Conservation (phyloP, 352 stramenopile species). For the Phytopythium litorale region DNA sequence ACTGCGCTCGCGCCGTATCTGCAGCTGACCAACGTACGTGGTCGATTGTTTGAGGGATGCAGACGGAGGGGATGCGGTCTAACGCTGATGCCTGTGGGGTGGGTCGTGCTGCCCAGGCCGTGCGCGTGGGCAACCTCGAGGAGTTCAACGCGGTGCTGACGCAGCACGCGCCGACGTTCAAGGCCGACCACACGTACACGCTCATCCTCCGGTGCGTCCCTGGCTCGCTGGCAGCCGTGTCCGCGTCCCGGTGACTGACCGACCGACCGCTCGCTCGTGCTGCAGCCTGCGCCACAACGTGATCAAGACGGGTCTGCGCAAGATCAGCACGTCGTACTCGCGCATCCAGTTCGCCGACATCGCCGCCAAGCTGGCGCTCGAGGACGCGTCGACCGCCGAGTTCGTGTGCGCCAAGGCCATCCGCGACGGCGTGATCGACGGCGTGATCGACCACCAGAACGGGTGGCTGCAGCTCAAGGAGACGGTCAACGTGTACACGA, state of each 20-base stretch:
- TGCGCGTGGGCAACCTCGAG: conserved; percentile 94
- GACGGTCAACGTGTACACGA: conserved; percentile 88
- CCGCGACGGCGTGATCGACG: conserved; percentile 97
- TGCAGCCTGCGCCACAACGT: conserved; percentile 95
- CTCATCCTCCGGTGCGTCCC: conserved; percentile 90
- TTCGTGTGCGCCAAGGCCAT: conserved; percentile 99
- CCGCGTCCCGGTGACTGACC: conserved; percentile 2
- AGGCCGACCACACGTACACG: conserved; percentile 94
- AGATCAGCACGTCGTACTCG: conserved; percentile 96
- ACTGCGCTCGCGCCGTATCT: conserved; percentile 93
- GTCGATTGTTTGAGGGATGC: not conserved
- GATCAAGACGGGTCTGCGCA: conserved; percentile 97
- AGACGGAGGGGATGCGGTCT: not conserved
- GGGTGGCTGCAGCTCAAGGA: conserved; percentile 91
- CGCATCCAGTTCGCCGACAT: conserved; percentile 91
- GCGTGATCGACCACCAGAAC: conserved; percentile 96
- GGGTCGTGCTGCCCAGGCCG: conserved; percentile 58
- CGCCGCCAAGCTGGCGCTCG: conserved; percentile 91
- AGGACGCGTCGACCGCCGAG: conserved; percentile 91
- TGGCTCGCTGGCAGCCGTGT: not conserved
- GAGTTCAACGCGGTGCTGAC: conserved; percentile 92
- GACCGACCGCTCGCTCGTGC: conserved; percentile 6
- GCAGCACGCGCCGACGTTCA: conserved; percentile 85
- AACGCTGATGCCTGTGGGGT: conserved; percentile 2
- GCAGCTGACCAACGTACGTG: conserved; percentile 90